Evolutionary conservation across 164 flowering plant species (phyloP).

Genomic region (Litsea cubeba): DNA sequence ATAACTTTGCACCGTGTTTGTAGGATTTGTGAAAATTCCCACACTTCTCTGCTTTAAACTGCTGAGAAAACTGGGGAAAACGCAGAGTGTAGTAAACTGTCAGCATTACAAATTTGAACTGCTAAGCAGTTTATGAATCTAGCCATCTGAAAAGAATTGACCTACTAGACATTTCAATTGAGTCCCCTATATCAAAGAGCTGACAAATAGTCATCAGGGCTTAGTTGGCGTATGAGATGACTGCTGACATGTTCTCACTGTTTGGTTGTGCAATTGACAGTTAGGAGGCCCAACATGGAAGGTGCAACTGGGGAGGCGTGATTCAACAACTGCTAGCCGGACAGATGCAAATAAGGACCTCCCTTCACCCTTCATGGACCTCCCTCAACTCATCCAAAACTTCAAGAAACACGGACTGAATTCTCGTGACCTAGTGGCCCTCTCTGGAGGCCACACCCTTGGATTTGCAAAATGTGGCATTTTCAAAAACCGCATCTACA

Average conservation of each 20-base stretch:
- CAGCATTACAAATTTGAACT: too few relatives aligned
- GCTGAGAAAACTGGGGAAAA: background rate
- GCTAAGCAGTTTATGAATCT: too few relatives aligned
- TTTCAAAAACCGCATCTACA: slow-evolving; percentile 14
- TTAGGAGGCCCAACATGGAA: slow-evolving; percentile 20
- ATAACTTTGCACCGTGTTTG: background rate
- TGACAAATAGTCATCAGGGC: too few relatives aligned
- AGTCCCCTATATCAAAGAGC: too few relatives aligned
- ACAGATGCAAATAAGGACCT: slow-evolving; percentile 10
- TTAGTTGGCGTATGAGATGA: background rate
- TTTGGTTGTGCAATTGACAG: slow-evolving; percentile 2
- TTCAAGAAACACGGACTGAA: slow-evolving; percentile 20
- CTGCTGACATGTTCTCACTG: background rate
- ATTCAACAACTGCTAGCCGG: slow-evolving; percentile 19
- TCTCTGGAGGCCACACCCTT: slow-evolving; percentile 25
- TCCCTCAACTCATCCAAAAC: slow-evolving; percentile 12
- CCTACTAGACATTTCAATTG: too few relatives aligned
- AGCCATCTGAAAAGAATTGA: too few relatives aligned
- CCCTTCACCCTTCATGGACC: slow-evolving; percentile 16
- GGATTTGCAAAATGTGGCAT: slow-evolving; percentile 11
- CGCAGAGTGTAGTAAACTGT: background rate
- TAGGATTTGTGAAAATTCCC: background rate
- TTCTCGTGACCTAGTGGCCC: slow-evolving; percentile 23
- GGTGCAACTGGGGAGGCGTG: slow-evolving; percentile 21
- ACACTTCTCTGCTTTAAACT: too few relatives aligned